Base-by-base conservation (phyloP, 352 stramenopile genomes). In the Phytophthora hibernalis region DNA sequence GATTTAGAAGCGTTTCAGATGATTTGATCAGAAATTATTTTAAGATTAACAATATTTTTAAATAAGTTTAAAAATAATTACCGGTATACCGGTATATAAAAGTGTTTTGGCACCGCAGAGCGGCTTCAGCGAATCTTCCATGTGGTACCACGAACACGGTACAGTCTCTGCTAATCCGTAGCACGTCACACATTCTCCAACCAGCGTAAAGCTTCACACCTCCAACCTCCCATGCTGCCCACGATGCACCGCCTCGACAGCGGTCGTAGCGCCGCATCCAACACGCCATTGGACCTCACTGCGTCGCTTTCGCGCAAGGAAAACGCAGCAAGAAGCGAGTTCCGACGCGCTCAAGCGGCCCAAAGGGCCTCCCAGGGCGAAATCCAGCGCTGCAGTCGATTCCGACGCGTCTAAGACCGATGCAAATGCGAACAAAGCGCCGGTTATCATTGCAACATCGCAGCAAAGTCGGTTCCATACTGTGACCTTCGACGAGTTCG, bases 401-500 rank as follows among this genome's bases (percentile, higher is more conserved):
- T 42, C 26, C 30, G 56, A 69, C 11, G 15, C 30, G 26, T 20
- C 37, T 15, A 49, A 62, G 30, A 8, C 30, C 26, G 33, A 51
- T 40, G 3, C 33, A 35, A 67, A 55, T 30, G 26, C 24, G 9
- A 47, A 30, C 15, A 65, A 65, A 49, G 28, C 38, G 1, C 50
- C 64, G 16, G 43, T 70, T 35, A 62, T 67, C 44, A 66, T 80
- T 42, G 78, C 71, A 35, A 79, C 70, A 7, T 84, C 76, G 21
- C 78, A 87, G 76, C 78, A 87, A 68, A 87, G 76, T 54, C 78
- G 78, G 20, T 87, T 87, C 71, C 76, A 87, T 35, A 87, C 75
- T n/a, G 78, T 82, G 30, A 87, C 78, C 10, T 87, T 76, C 53
- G 78, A 87, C 51, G 78, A 87, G 64, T 87, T 80, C 21, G 78